Evolutionary conservation across 257 asterid species (phyloP).

Genomic region (Solanum arcanum): DNA sequence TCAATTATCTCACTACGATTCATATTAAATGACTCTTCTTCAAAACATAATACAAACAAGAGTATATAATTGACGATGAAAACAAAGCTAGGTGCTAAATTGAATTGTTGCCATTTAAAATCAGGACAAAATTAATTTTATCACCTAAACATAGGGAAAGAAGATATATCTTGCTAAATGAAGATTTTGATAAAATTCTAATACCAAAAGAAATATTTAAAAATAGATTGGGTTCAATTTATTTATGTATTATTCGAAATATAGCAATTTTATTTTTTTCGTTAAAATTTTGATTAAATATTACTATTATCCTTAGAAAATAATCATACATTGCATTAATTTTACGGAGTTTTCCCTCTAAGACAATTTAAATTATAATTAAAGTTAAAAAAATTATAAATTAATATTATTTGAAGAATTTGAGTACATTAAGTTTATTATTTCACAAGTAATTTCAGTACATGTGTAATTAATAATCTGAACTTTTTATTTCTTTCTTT

Average conservation of each 20-base stretch:
- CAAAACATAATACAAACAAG: not conserved
- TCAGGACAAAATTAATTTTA: no score
- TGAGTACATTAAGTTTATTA: not conserved
- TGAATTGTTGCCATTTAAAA: no score
- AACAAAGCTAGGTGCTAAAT: not conserved
- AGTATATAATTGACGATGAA: not conserved
- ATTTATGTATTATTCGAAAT: not conserved
- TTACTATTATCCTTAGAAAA: not conserved
- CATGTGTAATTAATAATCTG: not conserved
- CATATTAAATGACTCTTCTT: no score
- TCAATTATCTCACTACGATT: rapidly evolving
- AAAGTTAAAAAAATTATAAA: not conserved
- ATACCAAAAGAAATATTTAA: not conserved
- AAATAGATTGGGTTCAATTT: not conserved
- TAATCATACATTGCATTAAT: not conserved
- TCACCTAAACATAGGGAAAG: not conserved
- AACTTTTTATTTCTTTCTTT: not conserved
- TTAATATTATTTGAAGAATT: no score
- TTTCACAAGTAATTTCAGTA: not conserved
- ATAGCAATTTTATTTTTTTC: not conserved
- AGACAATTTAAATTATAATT: not conserved
- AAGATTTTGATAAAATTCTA: not conserved
- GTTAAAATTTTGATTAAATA: not conserved
- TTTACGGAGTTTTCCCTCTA: not conserved
- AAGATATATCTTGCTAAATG: not conserved